phyloP scores from a whole-genome alignment of 2,329 filamentous ascomycete genomes.

The Microcyclospora pomicola region DNA sequence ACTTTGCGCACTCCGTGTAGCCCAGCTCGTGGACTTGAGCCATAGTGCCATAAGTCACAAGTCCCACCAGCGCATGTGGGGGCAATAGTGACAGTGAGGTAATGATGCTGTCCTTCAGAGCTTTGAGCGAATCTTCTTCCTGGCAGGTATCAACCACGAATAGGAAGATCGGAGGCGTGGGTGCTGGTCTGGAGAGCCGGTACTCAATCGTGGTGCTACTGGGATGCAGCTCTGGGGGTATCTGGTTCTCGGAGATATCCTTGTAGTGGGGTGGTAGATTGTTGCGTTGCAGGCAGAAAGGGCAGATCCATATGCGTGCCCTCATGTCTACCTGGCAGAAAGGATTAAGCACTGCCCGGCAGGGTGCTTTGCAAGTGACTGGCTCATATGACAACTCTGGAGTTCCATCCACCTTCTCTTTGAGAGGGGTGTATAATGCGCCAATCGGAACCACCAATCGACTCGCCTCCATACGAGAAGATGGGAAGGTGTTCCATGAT shows the following conservation, averaged over 20 bases:
- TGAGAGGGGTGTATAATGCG: conserved; percentile 86
- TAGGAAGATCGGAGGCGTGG: conserved; percentile 72
- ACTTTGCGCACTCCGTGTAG: conserved; percentile 95
- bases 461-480: conserved; percentile 68
- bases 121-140: conserved; percentile 71
- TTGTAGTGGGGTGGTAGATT: conserved; percentile 76
- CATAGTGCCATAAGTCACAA: conserved; percentile 90
- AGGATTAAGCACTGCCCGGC: conserved; percentile 88
- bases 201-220: conserved; percentile 85
- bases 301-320: conserved; percentile 76
- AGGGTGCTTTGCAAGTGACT: conserved; percentile 90
- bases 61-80: conserved; percentile 65
- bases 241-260: conserved; percentile 71
- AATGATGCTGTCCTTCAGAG: conserved; percentile 72
- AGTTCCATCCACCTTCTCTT: conserved; percentile 73
- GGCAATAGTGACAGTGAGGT: conserved; percentile 74
- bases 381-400: conserved; percentile 90
- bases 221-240: conserved; percentile 70
- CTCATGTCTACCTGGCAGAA: conserved; percentile 85
- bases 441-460: conserved; percentile 64
- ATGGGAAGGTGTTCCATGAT: conserved; percentile 98
- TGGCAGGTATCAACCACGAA: conserved; percentile 84
- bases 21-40: conserved; percentile 95
- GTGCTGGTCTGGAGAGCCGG: conserved; percentile 64
- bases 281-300: conserved; percentile 75